Evolutionary conservation across 768 basidiomycete species (phyloP).

Genomic region (Lactarius evosmus): DNA sequence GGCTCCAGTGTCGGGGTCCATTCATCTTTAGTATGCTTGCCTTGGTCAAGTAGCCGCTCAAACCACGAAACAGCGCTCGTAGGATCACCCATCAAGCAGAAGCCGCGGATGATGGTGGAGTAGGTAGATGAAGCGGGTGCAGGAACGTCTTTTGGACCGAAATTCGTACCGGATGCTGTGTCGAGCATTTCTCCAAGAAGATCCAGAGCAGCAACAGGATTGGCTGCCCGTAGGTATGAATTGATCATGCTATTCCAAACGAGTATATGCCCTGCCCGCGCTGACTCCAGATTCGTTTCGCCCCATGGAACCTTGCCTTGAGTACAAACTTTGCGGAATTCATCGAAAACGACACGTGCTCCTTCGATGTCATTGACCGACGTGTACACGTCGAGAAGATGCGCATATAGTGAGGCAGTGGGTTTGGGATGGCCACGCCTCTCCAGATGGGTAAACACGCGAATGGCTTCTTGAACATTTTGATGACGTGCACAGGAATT

Average conservation of each 20-base stretch:
- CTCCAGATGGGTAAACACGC: conserved; percentile 64
- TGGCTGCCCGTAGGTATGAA: conserved; percentile 62
- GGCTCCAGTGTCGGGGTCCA: conserved; percentile 44
- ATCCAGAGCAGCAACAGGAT: conserved; percentile 59
- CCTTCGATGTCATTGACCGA: conserved; percentile 47
- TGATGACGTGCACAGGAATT: conserved; percentile 56
- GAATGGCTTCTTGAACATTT: conserved; percentile 57
- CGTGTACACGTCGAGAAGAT: conserved; percentile 58
- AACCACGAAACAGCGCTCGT: conserved; percentile 70
- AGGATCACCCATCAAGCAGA: conserved; percentile 58
- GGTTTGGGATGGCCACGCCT: conserved; percentile 37
- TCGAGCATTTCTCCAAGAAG: conserved; percentile 72
- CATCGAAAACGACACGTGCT: conserved; percentile 59
- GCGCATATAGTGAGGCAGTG: conserved; percentile 43
- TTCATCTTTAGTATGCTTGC: conserved; percentile 34
- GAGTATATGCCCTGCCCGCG: conserved; percentile 39
- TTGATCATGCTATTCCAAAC: conserved; percentile 78
- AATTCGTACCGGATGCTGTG: conserved; percentile 35
- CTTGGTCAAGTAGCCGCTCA: conserved; percentile 53
- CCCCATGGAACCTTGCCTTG: conserved; percentile 40
- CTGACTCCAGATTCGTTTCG: conserved; percentile 25
- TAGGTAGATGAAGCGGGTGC: conserved; percentile 62
- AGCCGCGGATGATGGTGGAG: conserved; percentile 60
- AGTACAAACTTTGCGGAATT: conserved; percentile 47
- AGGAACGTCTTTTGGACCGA: conserved; percentile 45